These are phyloP conservation scores for Gautieria morchelliformis DNA, from an alignment of 768 basidiomycete species.

Conservation along the genomic window DNA sequence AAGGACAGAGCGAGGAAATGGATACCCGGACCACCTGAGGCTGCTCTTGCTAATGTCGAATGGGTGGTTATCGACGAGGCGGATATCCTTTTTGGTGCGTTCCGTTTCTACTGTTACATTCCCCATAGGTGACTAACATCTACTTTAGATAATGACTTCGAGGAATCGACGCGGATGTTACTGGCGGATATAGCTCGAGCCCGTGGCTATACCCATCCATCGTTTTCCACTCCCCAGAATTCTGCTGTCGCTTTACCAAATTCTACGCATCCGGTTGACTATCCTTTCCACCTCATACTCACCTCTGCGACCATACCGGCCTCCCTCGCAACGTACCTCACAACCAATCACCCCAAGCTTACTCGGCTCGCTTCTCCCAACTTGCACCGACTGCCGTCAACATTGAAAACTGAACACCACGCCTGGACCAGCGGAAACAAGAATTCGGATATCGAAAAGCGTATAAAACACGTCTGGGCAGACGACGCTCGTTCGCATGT, in stretches of 20 bases:
- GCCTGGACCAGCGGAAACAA: slow-evolving; percentile 74
- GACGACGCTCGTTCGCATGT: slow-evolving; percentile 37
- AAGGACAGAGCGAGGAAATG: slow-evolving; percentile 14
- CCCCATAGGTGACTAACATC: background rate
- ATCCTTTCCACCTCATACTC: slow-evolving; percentile 76
- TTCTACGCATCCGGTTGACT: slow-evolving; percentile 27
- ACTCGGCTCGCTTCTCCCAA: slow-evolving; percentile 73
- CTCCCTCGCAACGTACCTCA: slow-evolving; percentile 57
- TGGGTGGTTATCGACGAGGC: slow-evolving; percentile 92
- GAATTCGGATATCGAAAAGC: slow-evolving; percentile 67
- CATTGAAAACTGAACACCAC: slow-evolving; percentile 63
- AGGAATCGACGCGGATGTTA: slow-evolving; percentile 58
- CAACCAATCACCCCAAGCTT: slow-evolving; percentile 48
- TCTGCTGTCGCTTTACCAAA: slow-evolving; percentile 14
- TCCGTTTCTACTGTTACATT: background rate
- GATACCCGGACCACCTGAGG: slow-evolving; percentile 32
- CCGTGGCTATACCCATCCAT: slow-evolving; percentile 37
- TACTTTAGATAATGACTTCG: slow-evolving; percentile 67
- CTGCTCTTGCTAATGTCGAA: slow-evolving; percentile 62
- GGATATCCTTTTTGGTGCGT: slow-evolving; percentile 76
- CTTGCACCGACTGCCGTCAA: slow-evolving; percentile 67
- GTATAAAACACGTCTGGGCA: slow-evolving; percentile 66
- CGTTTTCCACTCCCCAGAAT: slow-evolving; percentile 15
- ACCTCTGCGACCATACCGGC: slow-evolving; percentile 84
- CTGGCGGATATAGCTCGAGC: slow-evolving; percentile 63